Conservation (phyloP, 805 yeast species). For the Monosporozyma siamensis region DNA sequence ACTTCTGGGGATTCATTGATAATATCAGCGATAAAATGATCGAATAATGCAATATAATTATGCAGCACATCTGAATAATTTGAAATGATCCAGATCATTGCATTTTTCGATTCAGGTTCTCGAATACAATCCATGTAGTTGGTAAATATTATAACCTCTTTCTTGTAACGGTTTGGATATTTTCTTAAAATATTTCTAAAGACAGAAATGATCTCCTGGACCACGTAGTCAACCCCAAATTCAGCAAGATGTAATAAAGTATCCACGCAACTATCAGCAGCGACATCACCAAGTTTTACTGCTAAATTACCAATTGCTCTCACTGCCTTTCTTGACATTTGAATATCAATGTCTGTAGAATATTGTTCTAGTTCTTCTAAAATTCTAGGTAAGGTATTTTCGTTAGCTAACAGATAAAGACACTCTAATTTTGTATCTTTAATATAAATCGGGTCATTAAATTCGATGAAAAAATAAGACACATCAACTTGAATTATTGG, state of each 20-base stretch:
- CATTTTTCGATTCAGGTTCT: constrained; percentile 70
- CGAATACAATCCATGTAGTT: constrained; percentile 43
- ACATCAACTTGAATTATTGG: constrained; percentile 53
- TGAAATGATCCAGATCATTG: constrained; percentile 80
- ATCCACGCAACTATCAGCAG: constrained; percentile 56
- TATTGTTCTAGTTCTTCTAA: constrained; percentile 73
- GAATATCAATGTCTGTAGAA: constrained; percentile 77
- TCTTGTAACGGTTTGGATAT: constrained; percentile 52
- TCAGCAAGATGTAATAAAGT: constrained; percentile 50
- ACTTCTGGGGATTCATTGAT: constrained; percentile 63
- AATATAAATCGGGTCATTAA: constrained; percentile 78
- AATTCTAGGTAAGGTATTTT: constrained; percentile 48
- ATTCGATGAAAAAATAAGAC: constrained; percentile 72
- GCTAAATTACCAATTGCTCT: constrained; percentile 87
- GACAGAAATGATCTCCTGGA: constrained; percentile 73
- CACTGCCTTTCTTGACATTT: constrained; percentile 80
- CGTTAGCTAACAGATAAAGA: constrained; percentile 67
- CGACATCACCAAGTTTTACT: constrained; percentile 49
- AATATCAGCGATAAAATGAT: constrained; percentile 35
- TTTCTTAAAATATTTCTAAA: constrained; percentile 67
- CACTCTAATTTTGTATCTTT: constrained; percentile 87
- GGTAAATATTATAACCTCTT: constrained; percentile 36
- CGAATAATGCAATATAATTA: constrained; percentile 19
- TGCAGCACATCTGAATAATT: constrained; percentile 46
- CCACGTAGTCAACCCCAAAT: constrained; percentile 60